Evolutionary conservation across 352 stramenopile species (phyloP).

Genomic region (Globisporangium camurandrum): DNA sequence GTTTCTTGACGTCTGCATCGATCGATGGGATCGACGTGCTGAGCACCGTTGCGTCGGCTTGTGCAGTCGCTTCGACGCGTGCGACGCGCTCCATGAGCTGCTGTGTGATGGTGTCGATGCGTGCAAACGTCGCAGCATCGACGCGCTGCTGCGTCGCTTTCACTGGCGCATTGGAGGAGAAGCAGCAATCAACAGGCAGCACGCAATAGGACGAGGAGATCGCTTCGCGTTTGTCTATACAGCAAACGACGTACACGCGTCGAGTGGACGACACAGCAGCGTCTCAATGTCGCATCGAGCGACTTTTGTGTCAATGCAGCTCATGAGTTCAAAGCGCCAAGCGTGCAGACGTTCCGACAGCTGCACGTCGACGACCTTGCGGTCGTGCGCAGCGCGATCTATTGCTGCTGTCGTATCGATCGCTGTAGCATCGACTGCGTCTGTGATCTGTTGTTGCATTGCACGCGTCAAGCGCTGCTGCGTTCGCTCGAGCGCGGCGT

Average conservation of each 20-base stretch:
- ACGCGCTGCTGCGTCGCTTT: conserved; percentile 30
- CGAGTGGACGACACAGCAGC: conserved; percentile 33
- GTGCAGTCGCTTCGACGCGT: conserved; percentile 16
- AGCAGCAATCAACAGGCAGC: too few species aligned
- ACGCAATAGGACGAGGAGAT: too few species aligned
- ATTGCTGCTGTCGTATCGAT: conserved; percentile 5
- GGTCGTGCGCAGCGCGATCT: conserved; percentile 2
- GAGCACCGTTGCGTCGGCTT: conserved; percentile 11
- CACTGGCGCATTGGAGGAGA: conserved; percentile 11
- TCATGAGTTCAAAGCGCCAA: conserved; percentile 18
- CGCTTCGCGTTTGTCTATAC: not conserved
- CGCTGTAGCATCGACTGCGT: not conserved
- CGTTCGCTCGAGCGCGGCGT: not conserved
- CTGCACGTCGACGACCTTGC: conserved; percentile 14
- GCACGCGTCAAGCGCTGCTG: not conserved
- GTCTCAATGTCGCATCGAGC: conserved; percentile 23
- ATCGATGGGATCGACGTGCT: conserved; percentile 14
- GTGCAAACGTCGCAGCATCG: conserved; percentile 15
- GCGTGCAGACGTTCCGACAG: conserved; percentile 14
- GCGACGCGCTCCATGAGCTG: conserved; percentile 25
- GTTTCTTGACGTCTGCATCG: conserved; percentile 19
- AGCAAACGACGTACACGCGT: conserved; percentile 20
- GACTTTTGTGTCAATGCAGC: conserved; percentile 15
- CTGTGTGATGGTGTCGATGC: conserved; percentile 5
- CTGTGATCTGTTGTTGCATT: not conserved